Evolutionary conservation across 768 basidiomycete genomes (phyloP).

Genomic region (Cyclocybe cylindracea): DNA sequence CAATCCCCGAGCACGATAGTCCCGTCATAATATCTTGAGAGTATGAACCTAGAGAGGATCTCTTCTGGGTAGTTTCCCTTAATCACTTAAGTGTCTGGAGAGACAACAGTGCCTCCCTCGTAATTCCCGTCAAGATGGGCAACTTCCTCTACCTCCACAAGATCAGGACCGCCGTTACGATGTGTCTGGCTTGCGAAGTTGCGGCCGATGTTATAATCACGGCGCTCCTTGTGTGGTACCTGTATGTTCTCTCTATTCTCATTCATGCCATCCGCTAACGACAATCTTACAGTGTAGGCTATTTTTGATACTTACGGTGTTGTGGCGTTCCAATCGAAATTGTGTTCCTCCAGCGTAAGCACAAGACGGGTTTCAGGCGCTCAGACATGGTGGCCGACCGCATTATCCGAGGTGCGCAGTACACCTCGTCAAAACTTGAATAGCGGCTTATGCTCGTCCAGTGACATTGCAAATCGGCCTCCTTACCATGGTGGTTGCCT

Average conservation of each 20-base stretch:
- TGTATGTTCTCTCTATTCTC: slow-evolving; percentile 27
- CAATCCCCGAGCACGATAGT: no score
- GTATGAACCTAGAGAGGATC: no score
- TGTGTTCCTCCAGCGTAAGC: slow-evolving; percentile 29
- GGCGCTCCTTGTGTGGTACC: slow-evolving; percentile 36
- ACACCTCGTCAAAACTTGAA: no score
- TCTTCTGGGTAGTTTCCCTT: no score
- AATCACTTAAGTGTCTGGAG: no score
- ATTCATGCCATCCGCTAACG: background rate
- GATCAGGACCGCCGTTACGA: slow-evolving; percentile 11
- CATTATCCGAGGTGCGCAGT: slow-evolving; percentile 34
- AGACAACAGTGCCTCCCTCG: no score
- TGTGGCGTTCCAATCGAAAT: background rate
- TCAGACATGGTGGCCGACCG: slow-evolving; percentile 40
- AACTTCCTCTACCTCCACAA: no score
- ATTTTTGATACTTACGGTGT: no score
- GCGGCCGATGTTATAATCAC: slow-evolving; percentile 43
- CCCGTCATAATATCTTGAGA: no score
- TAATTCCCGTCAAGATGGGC: no score
- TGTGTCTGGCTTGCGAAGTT: slow-evolving; percentile 41
- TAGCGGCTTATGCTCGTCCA: no score
- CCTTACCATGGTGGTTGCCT: slow-evolving; percentile 27
- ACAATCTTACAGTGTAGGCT: background rate
- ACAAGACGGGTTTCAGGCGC: slow-evolving; percentile 37
- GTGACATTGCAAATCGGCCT: no score